These are phyloP conservation scores for Eucalyptus virginea DNA, from an alignment of 345 rosid genomes.

Conservation along the genomic window DNA sequence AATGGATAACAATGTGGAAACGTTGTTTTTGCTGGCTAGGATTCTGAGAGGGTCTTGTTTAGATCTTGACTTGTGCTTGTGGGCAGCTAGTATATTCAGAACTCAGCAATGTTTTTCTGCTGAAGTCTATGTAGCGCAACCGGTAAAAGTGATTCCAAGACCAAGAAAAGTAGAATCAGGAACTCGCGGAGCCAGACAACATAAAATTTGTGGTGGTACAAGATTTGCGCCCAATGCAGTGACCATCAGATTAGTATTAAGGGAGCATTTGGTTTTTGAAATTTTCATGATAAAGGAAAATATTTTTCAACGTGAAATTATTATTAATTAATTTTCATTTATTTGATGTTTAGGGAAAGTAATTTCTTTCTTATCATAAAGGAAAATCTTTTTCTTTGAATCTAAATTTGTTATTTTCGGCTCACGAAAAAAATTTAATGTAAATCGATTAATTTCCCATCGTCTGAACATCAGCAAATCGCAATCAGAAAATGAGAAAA, in stretches of 20 bases:
- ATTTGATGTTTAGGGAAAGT: fast-evolving
- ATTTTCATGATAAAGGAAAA: background rate
- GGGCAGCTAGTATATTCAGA: background rate
- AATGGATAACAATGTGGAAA: background rate
- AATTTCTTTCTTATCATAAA: background rate
- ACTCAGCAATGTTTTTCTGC: background rate
- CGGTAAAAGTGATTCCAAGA: background rate
- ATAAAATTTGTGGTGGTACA: background rate
- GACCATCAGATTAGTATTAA: background rate
- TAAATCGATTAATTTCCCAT: background rate
- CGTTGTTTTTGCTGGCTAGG: background rate
- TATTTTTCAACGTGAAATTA: background rate
- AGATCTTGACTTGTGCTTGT: background rate
- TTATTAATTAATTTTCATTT: background rate
- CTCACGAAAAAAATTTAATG: background rate
- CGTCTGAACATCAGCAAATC: background rate
- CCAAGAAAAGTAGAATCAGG: background rate
- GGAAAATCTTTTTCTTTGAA: background rate
- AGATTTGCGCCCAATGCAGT: background rate
- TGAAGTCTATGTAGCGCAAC: background rate
- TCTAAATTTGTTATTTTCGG: background rate
- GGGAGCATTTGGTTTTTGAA: background rate
- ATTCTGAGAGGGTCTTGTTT: background rate
- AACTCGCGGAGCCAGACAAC: background rate
- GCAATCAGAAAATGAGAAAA: background rate